Base-by-base conservation (phyloP, 192 early-diverging fungal genomes). In the Coemansia guatemalensis region DNA sequence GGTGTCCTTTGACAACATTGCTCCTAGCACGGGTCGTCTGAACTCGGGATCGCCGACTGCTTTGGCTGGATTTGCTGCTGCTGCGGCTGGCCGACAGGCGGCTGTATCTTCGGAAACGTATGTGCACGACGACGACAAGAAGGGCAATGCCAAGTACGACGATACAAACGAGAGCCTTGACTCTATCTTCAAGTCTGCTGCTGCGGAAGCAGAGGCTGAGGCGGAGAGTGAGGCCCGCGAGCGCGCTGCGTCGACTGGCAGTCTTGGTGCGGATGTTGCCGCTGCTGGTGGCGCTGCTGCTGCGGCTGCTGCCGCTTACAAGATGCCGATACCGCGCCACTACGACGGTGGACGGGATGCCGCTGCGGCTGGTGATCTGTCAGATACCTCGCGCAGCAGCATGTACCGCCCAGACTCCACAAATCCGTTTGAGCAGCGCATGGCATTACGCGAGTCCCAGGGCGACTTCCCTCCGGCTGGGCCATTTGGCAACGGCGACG, bases 401-500 rank as follows among this genome's bases (percentile, higher is more conserved):
- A 56, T 66, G 58, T 74, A 74, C 48, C 68, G 77, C 20, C 49
- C 71, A 8, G 71, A 74, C 60, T 80, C 77, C 59, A 80, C 77
- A 7, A 80, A 80, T 47, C 77, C 77, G 12, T 80, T 80, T 33
- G 77, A 80, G 58, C 77, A 80, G 62, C 71, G 77, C 22, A 70
- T 74, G 77, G 77, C 77, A 0, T 22, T 74, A 54, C 77, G 77
- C 53, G 77, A 74, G 58, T 71, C 77, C 8, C 77, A 80, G 59
- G 65, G 77, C 48, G 65, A 71, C 4, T 80, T 80, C 77, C 77
- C 77, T 48, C 77, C 77, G 21, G 77, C 77, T 12, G 77, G 77
- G 20, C 77, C 77, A 47, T 80, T 71, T 60, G 63, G 64, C 22
- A 69, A 72, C 22, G 62, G 64, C 4, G 61, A 70, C 30, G 68